These are phyloP conservation scores for Eucalyptus polybractea DNA, from an alignment of 345 rosid species.

Conservation along the genomic window DNA sequence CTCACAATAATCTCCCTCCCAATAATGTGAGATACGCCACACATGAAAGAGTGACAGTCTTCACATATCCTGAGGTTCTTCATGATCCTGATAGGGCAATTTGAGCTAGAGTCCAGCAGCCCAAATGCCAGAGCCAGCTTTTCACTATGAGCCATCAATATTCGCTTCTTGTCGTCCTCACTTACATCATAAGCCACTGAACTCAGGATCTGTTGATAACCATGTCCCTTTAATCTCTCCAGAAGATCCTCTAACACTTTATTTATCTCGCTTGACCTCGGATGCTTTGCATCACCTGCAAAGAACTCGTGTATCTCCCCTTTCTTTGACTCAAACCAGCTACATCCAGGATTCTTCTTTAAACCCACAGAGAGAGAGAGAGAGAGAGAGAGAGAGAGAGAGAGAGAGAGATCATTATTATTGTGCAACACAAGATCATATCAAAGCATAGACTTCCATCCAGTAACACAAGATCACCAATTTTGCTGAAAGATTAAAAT, in stretches of 20 bases:
- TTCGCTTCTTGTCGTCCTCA: conserved; percentile 37
- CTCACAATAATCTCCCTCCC: too few relatives aligned
- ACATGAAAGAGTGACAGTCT: conserved; percentile 59
- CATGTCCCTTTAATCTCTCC: conserved; percentile 17
- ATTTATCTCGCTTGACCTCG: conserved; percentile 31
- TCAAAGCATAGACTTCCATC: too few relatives aligned
- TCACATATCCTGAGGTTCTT: conserved; percentile 67
- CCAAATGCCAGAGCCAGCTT: conserved; percentile 71
- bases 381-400: too few relatives aligned
- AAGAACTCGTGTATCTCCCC: conserved; percentile 56
- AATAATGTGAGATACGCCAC: conserved; percentile 21
- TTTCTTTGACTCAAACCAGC: conserved; percentile 51
- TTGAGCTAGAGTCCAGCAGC: conserved; percentile 22
- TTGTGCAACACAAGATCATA: too few relatives aligned
- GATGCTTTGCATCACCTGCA: conserved; percentile 53
- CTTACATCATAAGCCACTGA: conserved; percentile 32
- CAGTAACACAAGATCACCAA: not conserved
- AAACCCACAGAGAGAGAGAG: not conserved
- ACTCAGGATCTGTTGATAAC: conserved; percentile 38
- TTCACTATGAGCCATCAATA: conserved; percentile 55
- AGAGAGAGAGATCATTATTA: too few relatives aligned
- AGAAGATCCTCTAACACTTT: conserved; percentile 34
- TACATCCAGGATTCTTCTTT: conserved; percentile 64
- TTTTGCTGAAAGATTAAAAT: not conserved
- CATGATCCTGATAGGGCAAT: conserved; percentile 35